Base-by-base conservation (phyloP, 768 basidiomycete genomes). In the Mycena vitilis region DNA sequence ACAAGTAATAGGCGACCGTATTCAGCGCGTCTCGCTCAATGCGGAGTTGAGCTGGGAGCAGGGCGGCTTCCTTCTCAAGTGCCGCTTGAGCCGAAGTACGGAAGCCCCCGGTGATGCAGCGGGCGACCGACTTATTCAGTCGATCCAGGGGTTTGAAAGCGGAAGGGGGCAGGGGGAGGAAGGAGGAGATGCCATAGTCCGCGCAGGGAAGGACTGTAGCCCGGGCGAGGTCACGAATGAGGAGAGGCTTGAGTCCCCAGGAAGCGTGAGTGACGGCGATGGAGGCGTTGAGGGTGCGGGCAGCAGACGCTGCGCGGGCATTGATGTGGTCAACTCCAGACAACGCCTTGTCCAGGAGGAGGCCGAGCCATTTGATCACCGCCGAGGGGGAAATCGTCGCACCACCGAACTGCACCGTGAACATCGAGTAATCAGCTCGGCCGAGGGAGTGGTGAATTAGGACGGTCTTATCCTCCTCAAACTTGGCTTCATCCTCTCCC, bases 381-480 rank as follows among this genome's bases (percentile, higher is more conserved):
- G n/a, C 47, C 15, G 37, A 34, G 20, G n/a, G 25, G 6, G 13
- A 22, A 13, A 61, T 40, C n/a, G 16, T 16, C n/a, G 2, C 5
- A 11, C 12, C 22, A 5, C 60, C 60, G 12, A 61, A 61, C 1
- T n/a, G 47, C n/a, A 61, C 48, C 12, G 20, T 13, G 13, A 22
- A 34, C 8, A 12, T 1, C 22, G 60, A 61, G 34, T 30, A 38
- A 36, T 61, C 60, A 4, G 11, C 22, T n/a, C 60, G 20, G 40
- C 60, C 60, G 3, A 11, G 2, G 20, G 47, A 20, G 12, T 38
- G 12, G 22, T 61, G 60, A 2, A 61, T 10, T 8, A 61, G 47
- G 34, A 51, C 47, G 1, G 60, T 49, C 48, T 61, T 61, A 23
- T 61, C 60, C 4, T 51, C 48, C 48, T 61, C 47, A 23, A 61